Conservation (phyloP, 345 rosid genomes). For the Eucalyptus viminalis region DNA sequence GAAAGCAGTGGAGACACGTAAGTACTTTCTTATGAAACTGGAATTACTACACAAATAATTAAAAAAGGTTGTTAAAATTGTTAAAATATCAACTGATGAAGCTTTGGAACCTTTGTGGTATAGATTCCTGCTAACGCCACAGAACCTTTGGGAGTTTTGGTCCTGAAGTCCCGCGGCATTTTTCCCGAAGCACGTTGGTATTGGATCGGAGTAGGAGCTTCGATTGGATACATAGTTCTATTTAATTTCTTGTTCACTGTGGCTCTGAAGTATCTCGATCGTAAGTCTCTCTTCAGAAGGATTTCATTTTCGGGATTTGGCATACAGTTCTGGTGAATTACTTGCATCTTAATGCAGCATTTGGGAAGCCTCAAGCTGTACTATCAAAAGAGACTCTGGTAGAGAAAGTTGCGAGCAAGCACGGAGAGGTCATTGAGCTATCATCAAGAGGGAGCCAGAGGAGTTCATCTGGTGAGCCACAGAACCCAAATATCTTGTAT, state of each 20-base stretch:
- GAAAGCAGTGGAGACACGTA: conserved; percentile 51
- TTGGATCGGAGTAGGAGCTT: conserved; percentile 74
- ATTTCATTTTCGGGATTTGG: not conserved
- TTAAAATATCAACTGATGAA: not conserved
- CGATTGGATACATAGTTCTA: conserved; percentile 40
- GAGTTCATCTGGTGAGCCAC: conserved; percentile 16
- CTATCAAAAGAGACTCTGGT: conserved; percentile 31
- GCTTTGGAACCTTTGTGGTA: not conserved
- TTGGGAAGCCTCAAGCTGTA: conserved; percentile 48
- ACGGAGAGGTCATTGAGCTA: conserved; percentile 16
- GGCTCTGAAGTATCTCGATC: conserved; percentile 56
- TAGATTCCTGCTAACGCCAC: conserved; percentile 43
- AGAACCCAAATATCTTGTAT: not conserved
- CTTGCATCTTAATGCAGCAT: conserved; percentile 23
- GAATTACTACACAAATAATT: not conserved
- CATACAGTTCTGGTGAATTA: not conserved
- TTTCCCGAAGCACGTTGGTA: conserved; percentile 72
- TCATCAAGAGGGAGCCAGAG: conserved; percentile 8
- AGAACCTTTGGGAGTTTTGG: conserved; percentile 54
- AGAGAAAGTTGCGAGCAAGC: conserved; percentile 18
- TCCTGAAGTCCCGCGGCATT: conserved; percentile 60
- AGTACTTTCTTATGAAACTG: not conserved
- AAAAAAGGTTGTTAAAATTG: not conserved
- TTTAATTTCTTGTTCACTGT: conserved; percentile 64
- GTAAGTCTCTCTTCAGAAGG: conserved; percentile 26